Percentiles rank a stretch among this genome's conserved stretches.
Conservation (phyloP, 169 alveolate species). For the Cardiosporidium cionae region DNA sequence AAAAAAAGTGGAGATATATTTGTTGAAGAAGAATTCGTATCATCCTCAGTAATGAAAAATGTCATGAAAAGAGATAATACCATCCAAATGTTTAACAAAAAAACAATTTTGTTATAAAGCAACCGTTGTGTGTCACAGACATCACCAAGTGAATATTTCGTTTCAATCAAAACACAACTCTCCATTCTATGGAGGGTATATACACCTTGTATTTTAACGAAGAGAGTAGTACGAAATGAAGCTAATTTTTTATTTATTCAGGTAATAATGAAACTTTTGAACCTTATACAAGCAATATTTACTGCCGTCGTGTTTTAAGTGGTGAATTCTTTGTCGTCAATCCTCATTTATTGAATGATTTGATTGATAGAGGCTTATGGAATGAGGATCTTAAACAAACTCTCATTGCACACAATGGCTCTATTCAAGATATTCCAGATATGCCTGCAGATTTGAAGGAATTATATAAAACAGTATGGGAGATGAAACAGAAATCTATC, state of each 20-base stretch:
- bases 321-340: conserved; percentile 93
- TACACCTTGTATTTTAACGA: no score
- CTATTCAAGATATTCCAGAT: conserved; percentile 78
- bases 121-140: no score
- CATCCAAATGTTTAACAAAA: no score
- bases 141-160: no score
- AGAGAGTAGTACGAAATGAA: no score
- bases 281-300: conserved; percentile 95
- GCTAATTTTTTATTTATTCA: background rate
- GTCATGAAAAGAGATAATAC: no score
- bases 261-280: conserved; percentile 97
- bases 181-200: no score
- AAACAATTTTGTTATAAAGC: no score
- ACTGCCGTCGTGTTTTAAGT: conserved; percentile 93
- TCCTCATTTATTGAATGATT: conserved; percentile 91
- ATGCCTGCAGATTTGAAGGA: conserved; percentile 85
- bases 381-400: conserved; percentile 81
- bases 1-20: no score
- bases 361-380: conserved; percentile 89
- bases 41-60: no score
- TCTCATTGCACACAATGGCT: conserved; percentile 90
- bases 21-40: no score
- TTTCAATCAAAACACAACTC: no score
- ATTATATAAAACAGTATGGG: conserved; percentile 96
- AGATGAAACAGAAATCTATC: conserved; percentile 89